Base-by-base conservation (phyloP, 2,329 filamentous ascomycete genomes). In the Pseudocercospora eumusae region DNA sequence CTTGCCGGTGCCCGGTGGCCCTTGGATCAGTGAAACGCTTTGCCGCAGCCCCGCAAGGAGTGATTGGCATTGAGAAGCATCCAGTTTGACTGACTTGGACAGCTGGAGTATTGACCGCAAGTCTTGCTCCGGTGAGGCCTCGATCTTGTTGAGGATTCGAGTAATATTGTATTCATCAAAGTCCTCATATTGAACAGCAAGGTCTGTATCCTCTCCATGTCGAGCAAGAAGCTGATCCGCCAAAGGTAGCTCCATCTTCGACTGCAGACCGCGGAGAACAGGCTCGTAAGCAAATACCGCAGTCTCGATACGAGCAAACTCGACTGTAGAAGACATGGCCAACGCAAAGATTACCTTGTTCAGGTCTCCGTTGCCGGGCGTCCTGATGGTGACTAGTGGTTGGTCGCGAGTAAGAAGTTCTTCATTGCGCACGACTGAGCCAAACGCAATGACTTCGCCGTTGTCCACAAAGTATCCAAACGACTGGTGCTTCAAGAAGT, bases 221-320 rank as follows among this genome's bases (percentile, higher is more conserved):
- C 44, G 8, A 76, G 33, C 33, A 36, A 36, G 33, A n/a, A 36
- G 33, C 33, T 36, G 33, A 13, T 36, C 62, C 1, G 33, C 33
- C 23, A 18, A 66, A 47, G 8, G 73, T 69, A 2, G 83, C 0
- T 90, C 58, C 1, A 86, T 80, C 0, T 71, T 75, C 23, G 85
- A 84, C 69, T 89, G 82, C 1, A 92, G 75, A 1, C 83, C 80
- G 53, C 81, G 74, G 4, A 92, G 71, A 1, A 92, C 80, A 0
- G 89, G 89, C 58, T 90, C 86, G 59, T 86, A 90, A 0, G 88
- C 85, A 70, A 91, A 92, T 0, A 88, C 80, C 0, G 88, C 79
- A 0, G 88, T 88, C 45, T 89, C 83, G 0, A 91, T 83, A 2
- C 86, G 74, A 0, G 87, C 71, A 49, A 91, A 86, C 3, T 76